These are phyloP conservation scores for Beauveria sp. DNA, from an alignment of 2,329 filamentous ascomycete genomes.

Conservation along the genomic window DNA sequence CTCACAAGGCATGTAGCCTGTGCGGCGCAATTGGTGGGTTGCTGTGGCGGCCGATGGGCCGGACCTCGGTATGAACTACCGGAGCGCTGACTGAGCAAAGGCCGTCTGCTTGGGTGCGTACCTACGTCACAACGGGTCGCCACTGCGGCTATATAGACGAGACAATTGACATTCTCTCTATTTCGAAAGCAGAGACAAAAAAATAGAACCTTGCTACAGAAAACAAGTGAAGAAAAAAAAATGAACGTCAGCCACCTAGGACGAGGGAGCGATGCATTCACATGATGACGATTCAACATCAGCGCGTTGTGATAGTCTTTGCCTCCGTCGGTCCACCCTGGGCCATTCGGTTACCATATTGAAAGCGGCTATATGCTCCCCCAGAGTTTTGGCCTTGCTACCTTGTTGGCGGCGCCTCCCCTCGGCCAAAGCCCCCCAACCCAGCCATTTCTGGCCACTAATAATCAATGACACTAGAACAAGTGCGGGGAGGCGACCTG, in stretches of 20 bases:
- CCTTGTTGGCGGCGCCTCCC: not conserved
- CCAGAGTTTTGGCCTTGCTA: not conserved
- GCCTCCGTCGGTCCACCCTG: not conserved
- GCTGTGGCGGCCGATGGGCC: not conserved
- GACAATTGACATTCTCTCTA: not conserved
- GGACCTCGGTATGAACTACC: not conserved
- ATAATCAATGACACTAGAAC: not conserved
- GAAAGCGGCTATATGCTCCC: constrained; percentile 5
- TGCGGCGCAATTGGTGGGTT: not conserved
- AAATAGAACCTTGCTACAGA: too few species aligned
- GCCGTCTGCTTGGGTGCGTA: not conserved
- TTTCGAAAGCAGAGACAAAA: not conserved
- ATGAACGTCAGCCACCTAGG: not conserved
- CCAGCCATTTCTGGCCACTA: not conserved
- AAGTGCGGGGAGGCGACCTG: not conserved
- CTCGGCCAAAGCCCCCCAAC: constrained; percentile 4
- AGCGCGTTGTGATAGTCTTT: not conserved
- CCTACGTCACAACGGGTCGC: not conserved
- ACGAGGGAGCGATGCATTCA: not conserved
- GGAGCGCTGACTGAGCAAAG: not conserved
- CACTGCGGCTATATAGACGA: not conserved
- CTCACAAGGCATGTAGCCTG: not conserved
- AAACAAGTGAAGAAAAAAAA: not conserved
- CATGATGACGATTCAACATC: not conserved
- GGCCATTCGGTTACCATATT: not conserved